Evolutionary conservation across 1,284 basidiomycete genomes (phyloP), one percentile per base, ranked within the genome.

Genomic region (Stygiomarasmius scandens): DNA sequence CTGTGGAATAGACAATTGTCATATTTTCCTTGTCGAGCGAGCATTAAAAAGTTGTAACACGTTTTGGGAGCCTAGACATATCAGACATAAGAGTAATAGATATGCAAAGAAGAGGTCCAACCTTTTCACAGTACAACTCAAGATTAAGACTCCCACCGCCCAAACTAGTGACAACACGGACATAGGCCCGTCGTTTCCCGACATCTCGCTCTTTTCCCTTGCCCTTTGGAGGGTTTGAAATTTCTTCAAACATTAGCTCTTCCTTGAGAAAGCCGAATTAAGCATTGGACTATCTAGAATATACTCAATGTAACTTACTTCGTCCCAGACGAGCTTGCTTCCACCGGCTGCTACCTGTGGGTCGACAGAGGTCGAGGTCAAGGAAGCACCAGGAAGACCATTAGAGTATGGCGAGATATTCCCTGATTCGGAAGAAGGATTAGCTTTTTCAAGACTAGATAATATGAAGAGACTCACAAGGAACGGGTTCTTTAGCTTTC

Each of bases 41-140:
- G 82, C 87, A 92, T 92, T 19, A 99, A 76, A 73, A 98, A 99
- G 74, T 99, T 99, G 73, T 98, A 99, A 67, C 95, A 96, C 0
- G 96, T 98, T 75, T 96, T 96, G 0, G 96, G 96, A 5, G 96
- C 96, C 86, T 95, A 51, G 45, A 58, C 32, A 32, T 25, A 43
- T 41, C 52, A 55, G 51, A 41, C 59, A 43, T 25, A 10, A 12
- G 12, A 12, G 9, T 47, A 54, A 24, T 43, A 51, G 38, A 25
- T 16, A 3, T 24, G 47, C 6, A 24, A 34, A 38, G 14, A 38
- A 8, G 34, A 44, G 14, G 10, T 54, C 64, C 24, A 38, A 89
- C 92, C 78, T 92, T 92, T 71, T 95, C 92, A 68, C 92, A 95
- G 68, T 90, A 96, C 14, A 99, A 77, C 72, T 99, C 96, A 22